Percentiles rank a stretch among this genome's conserved stretches.
Evolutionary conservation across 2,329 filamentous ascomycete species (phyloP).

Genomic region (Grosmannia clavigera): DNA sequence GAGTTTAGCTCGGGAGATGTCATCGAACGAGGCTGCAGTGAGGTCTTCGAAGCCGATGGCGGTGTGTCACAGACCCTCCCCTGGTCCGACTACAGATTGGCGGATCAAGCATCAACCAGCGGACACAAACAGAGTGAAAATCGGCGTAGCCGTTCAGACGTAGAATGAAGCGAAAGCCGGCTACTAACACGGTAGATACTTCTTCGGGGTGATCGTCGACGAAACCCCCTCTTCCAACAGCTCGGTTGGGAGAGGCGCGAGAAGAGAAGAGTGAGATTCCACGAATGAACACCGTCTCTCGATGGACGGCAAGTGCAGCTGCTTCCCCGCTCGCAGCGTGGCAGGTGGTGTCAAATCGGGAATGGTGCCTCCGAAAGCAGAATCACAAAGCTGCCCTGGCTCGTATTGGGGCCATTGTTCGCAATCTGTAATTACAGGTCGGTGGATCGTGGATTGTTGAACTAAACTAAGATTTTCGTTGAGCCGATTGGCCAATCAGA

Average conservation of each 20-base stretch:
- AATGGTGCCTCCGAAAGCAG: no score
- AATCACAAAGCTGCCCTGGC: no score
- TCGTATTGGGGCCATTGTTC: not conserved
- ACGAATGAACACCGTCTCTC: not conserved
- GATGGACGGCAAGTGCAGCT: not conserved
- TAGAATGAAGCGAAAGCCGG: not conserved
- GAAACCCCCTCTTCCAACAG: not conserved
- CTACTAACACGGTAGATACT: not conserved
- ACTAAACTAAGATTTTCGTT: not conserved
- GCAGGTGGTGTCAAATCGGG: no score
- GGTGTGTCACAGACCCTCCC: not conserved
- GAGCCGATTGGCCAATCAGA: not conserved
- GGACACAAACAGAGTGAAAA: not conserved
- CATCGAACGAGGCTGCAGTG: constrained; percentile 1
- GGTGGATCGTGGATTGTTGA: not conserved
- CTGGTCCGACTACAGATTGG: not conserved
- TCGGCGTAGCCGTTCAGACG: no score
- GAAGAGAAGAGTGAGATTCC: not conserved
- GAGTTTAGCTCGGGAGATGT: not conserved
- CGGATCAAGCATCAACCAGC: not conserved
- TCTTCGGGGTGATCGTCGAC: not conserved
- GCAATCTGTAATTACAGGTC: not conserved
- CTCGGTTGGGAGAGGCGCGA: not conserved
- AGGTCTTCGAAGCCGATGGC: no score
- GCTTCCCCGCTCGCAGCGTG: not conserved